A percentile compares a stretch with the other conserved stretches of the same genome.
phyloP scores from a whole-genome alignment of 2,329 filamentous ascomycete species.

The Aspergillus texensis region DNA sequence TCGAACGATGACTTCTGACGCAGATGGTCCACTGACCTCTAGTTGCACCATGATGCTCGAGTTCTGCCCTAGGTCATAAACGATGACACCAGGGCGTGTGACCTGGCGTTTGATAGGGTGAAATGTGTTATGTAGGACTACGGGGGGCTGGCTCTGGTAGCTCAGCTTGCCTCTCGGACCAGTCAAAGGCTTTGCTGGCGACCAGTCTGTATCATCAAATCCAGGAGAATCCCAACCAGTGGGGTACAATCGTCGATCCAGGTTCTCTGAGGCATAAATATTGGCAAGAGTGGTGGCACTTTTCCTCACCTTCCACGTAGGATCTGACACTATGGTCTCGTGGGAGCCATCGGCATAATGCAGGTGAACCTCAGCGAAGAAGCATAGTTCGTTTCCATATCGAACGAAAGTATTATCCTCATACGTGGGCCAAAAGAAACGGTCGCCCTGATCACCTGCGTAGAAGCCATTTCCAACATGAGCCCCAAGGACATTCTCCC shows the following conservation, averaged over 20 bases:
- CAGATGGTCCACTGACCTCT: conserved; percentile 17
- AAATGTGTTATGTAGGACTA: conserved; percentile 27
- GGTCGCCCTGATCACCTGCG: conserved; percentile 37
- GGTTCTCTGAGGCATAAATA: conserved; percentile 28
- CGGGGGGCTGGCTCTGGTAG: conserved; percentile 27
- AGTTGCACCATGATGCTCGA: conserved; percentile 24
- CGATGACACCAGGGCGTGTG: conserved; percentile 17
- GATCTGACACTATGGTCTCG: conserved; percentile 24
- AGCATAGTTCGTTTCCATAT: conserved; percentile 30
- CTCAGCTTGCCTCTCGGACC: conserved; percentile 25
- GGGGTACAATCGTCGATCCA: conserved; percentile 25
- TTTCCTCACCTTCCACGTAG: conserved; percentile 23
- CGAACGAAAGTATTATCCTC: conserved; percentile 30
- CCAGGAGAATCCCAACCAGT: conserved; percentile 19
- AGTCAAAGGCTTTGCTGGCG: conserved; percentile 23
- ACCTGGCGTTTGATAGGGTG: conserved; percentile 15
- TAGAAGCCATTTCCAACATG: conserved; percentile 52
- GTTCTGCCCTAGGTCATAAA: conserved; percentile 28
- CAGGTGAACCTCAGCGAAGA: conserved; percentile 28
- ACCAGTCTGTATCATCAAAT: conserved; percentile 20
- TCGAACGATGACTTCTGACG: conserved; percentile 22
- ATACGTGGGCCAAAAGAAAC: conserved; percentile 32
- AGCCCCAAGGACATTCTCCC: conserved; percentile 41
- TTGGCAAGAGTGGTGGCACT: conserved; percentile 28
- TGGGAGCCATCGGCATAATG: conserved; percentile 22